Conservation (phyloP, 1,139 yeast species). For the Suhomyces anneliseae region DNA sequence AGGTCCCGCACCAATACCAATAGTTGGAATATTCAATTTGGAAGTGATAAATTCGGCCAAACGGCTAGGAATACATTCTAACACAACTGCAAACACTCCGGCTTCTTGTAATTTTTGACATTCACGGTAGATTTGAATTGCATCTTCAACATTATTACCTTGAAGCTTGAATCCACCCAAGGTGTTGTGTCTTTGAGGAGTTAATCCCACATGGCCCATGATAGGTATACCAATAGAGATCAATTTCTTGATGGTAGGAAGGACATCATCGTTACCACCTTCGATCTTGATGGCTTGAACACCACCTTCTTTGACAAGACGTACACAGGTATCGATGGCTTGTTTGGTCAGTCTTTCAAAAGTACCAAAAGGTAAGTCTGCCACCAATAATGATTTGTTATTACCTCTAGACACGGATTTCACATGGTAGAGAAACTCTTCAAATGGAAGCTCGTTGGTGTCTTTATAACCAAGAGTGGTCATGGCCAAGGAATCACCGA, state of each 20-base stretch:
- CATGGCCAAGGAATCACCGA: slow-evolving; percentile 95
- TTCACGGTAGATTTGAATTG: slow-evolving; percentile 61
- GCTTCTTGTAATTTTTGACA: slow-evolving; percentile 70
- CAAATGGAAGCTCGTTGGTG: slow-evolving; percentile 71
- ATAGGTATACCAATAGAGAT: slow-evolving; percentile 79
- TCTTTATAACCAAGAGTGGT: slow-evolving; percentile 80
- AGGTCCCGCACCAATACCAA: slow-evolving; percentile 95
- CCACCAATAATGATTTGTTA: slow-evolving; percentile 64
- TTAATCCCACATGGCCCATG: slow-evolving; percentile 88
- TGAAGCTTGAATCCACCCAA: slow-evolving; percentile 89
- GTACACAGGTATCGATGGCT: slow-evolving; percentile 65
- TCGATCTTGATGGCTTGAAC: slow-evolving; percentile 86
- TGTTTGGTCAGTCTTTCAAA: slow-evolving; percentile 66
- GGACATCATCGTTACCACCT: slow-evolving; percentile 65
- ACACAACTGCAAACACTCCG: slow-evolving; percentile 73
- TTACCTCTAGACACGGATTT: slow-evolving; percentile 76
- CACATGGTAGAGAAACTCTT: slow-evolving; percentile 78
- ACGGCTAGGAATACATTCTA: slow-evolving; percentile 84
- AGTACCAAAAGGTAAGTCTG: slow-evolving; percentile 87
- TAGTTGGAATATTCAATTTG: slow-evolving; percentile 68
- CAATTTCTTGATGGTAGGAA: slow-evolving; percentile 46
- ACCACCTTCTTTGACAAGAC: slow-evolving; percentile 60
- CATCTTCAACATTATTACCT: slow-evolving; percentile 60
- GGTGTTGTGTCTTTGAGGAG: slow-evolving; percentile 82
- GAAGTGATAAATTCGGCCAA: slow-evolving; percentile 68